Conservation (phyloP, 2,329 filamentous ascomycete genomes). For the Diaporthe capsici region DNA sequence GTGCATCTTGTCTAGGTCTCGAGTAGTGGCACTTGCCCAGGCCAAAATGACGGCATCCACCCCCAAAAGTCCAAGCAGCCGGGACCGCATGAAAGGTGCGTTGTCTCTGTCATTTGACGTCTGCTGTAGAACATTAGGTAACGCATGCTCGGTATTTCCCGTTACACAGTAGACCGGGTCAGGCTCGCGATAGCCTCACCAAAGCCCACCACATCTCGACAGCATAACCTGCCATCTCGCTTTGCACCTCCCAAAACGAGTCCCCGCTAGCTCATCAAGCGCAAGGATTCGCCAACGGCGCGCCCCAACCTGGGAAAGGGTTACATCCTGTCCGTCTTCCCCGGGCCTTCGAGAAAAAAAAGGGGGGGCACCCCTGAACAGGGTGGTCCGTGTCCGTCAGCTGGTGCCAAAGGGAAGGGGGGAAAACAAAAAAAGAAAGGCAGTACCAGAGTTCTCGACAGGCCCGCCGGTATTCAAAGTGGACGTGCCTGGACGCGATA, state of each 20-base stretch:
- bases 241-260: slow-evolving; percentile 7
- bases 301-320: not conserved
- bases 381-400: slow-evolving; percentile 11
- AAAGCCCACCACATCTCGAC: not conserved
- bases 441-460: not conserved
- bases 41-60: slow-evolving; percentile 4
- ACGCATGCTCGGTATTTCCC: not conserved
- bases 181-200: slow-evolving; percentile 5
- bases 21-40: not conserved
- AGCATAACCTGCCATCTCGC: slow-evolving; percentile 17
- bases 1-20: not conserved
- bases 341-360: slow-evolving; percentile 27
- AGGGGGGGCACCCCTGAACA: slow-evolving; percentile 26
- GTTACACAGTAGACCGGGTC: not conserved
- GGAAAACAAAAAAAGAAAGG: not conserved
- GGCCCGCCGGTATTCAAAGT: not conserved
- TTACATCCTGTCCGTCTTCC: slow-evolving; percentile 28
- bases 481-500: slow-evolving; percentile 14
- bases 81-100: not conserved
- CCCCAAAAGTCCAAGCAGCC: not conserved
- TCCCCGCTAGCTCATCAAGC: not conserved
- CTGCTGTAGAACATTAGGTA: not conserved
- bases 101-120: not conserved
- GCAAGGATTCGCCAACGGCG: slow-evolving; percentile 18
- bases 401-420: not conserved